Evolutionary conservation across 805 yeast genomes (phyloP), one percentile per base, ranked within the genome.

Genomic region (Saccharomycopsis selenospora): DNA sequence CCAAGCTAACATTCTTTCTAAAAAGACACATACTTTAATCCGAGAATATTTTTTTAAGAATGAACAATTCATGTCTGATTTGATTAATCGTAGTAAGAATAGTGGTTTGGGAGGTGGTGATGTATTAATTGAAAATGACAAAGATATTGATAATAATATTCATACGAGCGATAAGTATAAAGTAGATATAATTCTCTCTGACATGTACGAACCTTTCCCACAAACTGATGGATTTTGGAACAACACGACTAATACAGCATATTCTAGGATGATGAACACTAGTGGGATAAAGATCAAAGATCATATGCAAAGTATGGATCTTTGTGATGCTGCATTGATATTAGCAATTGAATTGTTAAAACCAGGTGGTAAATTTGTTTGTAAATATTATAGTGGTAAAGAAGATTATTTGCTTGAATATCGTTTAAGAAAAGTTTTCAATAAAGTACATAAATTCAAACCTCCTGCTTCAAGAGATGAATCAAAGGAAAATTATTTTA

Each of bases 221-320:
- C 80, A 76, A 57, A 61, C 63, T 26, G 59, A 67, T 22, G 78
- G 78, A 4, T 77, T 66, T 61, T 71, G 77, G 73, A 71, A 69
- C 61, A 69, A 77, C 66, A 76, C 84, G 72, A 79, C 86, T 81
- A 82, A 82, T 80, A 76, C 75, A 48, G 79, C 95, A 42, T 84
- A 80, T 62, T 70, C 71, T 67, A 91, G 96, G 98, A 84, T 91
- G 85, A 85, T 88, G 43, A 91, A 91, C 61, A 87, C 97, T 3
- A 72, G 89, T 11, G 98, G 99, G 3, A 66, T 86, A 36, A 76
- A 81, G 7, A 79, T 84, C 36, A 77, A 78, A 54, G 99, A 91
- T 63, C 98, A 91, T 65, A 67, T 75, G 11, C 79, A 78, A 56
- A 88, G 96, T 52, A 83, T 93, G 55, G 86, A 50, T 36, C 68